phyloP scores from a whole-genome alignment of 2,329 filamentous ascomycete genomes.

The Clonostachys rosea region DNA sequence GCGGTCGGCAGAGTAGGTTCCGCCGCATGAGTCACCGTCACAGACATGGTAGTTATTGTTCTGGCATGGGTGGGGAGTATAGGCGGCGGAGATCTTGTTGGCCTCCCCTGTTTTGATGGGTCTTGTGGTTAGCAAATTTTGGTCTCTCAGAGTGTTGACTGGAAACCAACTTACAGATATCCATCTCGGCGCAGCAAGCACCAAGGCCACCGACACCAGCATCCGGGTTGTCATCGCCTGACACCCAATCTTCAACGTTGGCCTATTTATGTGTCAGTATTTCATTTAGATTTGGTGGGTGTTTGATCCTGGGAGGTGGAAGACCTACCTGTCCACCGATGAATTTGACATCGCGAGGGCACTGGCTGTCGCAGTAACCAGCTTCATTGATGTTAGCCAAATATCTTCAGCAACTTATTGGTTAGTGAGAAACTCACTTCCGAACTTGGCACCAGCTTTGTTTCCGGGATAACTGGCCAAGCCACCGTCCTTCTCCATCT shows the following conservation, averaged over 20 bases:
- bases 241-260: constrained; percentile 36
- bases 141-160: constrained; percentile 29
- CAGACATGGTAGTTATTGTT: constrained; percentile 32
- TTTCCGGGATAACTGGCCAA: constrained; percentile 36
- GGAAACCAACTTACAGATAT: constrained; percentile 43
- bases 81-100: constrained; percentile 10
- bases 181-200: constrained; percentile 54
- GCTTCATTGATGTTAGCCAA: constrained; percentile 11
- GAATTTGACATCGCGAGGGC: constrained; percentile 40
- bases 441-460: constrained; percentile 44
- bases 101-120: constrained; percentile 39
- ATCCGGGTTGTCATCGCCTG: constrained; percentile 44
- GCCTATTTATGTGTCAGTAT: constrained; percentile 12
- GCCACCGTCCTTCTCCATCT: constrained; percentile 50
- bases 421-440: constrained; percentile 18
- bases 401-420: neutral
- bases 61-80: constrained; percentile 15
- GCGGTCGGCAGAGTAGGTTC: constrained; percentile 40
- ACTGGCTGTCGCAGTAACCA: constrained; percentile 47
- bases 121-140: neutral
- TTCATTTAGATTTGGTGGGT: neutral
- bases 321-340: constrained; percentile 32
- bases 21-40: constrained; percentile 34
- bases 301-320: neutral
- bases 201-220: constrained; percentile 42